phyloP scores from a whole-genome alignment of 352 stramenopile genomes.

The Phytophthora meadii region DNA sequence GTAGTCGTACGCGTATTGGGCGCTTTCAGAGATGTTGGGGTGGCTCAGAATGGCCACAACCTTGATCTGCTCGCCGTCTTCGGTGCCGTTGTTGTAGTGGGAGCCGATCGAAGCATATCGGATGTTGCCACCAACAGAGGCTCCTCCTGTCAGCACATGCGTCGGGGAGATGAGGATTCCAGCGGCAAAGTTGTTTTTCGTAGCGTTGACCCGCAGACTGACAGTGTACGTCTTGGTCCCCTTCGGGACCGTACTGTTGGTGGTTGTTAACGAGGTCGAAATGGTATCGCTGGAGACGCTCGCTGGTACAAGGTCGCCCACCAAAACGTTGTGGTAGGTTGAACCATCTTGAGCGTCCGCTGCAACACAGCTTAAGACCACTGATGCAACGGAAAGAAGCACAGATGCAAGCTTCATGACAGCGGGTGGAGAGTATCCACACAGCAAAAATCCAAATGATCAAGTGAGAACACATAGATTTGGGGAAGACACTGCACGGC shows the following conservation, averaged over 20 bases:
- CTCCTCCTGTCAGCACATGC: conserved; percentile 13
- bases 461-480: neutral
- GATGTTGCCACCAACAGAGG: conserved; percentile 6
- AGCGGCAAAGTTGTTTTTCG: conserved; percentile 18
- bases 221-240: conserved; percentile 44
- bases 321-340: conserved; percentile 3
- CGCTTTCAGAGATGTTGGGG: conserved; percentile 9
- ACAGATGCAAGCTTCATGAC: conserved; percentile 9
- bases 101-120: conserved; percentile 23
- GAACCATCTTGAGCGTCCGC: conserved; percentile 18
- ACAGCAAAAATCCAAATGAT: conserved; percentile 16
- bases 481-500: neutral
- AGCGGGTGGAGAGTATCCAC: neutral
- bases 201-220: conserved; percentile 20
- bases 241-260: conserved; percentile 29
- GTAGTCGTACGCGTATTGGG: conserved; percentile 45
- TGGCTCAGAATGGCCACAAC: conserved; percentile 19
- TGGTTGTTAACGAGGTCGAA: conserved; percentile 1
- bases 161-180: conserved; percentile 16
- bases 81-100: conserved; percentile 23
- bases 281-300: conserved; percentile 45
- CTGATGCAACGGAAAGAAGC: neutral
- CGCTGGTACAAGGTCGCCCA: conserved; percentile 3
- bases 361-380: neutral
- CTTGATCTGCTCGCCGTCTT: conserved; percentile 26